Conservation (phyloP, 805 yeast species). For the Barnettozyma pratensis region DNA sequence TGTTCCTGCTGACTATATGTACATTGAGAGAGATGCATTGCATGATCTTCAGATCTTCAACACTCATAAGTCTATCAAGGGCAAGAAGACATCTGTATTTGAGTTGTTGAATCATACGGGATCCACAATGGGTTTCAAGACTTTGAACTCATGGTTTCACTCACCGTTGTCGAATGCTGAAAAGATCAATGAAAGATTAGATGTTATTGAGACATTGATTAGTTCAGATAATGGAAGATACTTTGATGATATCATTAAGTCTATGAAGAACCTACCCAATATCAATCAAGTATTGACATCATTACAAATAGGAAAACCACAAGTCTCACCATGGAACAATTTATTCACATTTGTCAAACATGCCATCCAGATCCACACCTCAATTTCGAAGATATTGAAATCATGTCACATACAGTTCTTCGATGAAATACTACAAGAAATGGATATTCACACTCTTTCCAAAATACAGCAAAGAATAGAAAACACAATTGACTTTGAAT, state of each 20-base stretch:
- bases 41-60: constrained; percentile 24
- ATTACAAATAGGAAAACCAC: constrained; percentile 23
- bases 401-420: constrained; percentile 10
- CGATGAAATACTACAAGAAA: constrained; percentile 8
- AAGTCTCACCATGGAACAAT: constrained; percentile 27
- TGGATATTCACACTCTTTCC: constrained; percentile 11
- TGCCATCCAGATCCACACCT: constrained; percentile 13
- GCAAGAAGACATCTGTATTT: constrained; percentile 11
- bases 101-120: constrained; percentile 22
- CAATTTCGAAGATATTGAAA: not conserved
- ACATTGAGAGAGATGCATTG: constrained; percentile 26
- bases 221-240: constrained; percentile 16
- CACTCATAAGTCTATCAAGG: constrained; percentile 1
- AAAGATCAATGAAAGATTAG: constrained; percentile 27
- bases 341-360: constrained; percentile 22
- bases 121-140: constrained; percentile 27
- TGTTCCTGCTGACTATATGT: constrained; percentile 14
- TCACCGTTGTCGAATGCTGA: constrained; percentile 29
- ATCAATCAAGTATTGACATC: constrained; percentile 21
- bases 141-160: constrained; percentile 30
- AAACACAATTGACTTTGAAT: constrained; percentile 32
- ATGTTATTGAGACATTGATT: constrained; percentile 24
- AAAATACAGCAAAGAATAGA: constrained; percentile 19
- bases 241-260: constrained; percentile 18
- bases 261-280: constrained; percentile 27